These are phyloP conservation scores for Vitis rotundifolia DNA, from an alignment of 164 flowering plant genomes.

Conservation along the genomic window DNA sequence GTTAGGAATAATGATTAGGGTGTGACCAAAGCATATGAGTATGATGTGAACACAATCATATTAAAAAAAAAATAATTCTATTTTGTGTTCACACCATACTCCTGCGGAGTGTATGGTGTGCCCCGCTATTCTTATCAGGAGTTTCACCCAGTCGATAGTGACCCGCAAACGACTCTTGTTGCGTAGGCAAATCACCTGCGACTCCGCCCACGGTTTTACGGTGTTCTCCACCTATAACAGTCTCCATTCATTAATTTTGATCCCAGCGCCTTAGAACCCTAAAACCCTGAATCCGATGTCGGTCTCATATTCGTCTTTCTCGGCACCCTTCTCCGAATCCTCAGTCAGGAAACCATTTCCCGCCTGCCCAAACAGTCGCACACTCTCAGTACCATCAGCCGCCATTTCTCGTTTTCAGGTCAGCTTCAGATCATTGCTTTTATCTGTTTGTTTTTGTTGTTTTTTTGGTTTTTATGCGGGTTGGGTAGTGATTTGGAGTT, in stretches of 20 bases:
- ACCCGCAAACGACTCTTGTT: too few relatives aligned
- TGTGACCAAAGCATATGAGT: too few relatives aligned
- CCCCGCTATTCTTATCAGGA: too few relatives aligned
- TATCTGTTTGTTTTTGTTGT: not conserved
- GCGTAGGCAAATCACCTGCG: too few relatives aligned
- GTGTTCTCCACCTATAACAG: not conserved
- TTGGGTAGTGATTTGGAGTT: not conserved
- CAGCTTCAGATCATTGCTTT: not conserved
- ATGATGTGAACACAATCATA: too few relatives aligned
- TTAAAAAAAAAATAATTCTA: too few relatives aligned
- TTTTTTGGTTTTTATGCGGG: not conserved
- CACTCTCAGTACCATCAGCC: not conserved
- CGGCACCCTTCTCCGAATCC: slow-evolving; percentile 7
- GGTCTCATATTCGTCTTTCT: not conserved
- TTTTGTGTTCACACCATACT: too few relatives aligned
- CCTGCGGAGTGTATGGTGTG: too few relatives aligned
- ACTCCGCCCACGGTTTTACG: too few relatives aligned
- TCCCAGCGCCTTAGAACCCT: not conserved
- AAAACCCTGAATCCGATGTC: slow-evolving; percentile 7
- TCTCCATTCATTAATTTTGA: not conserved
- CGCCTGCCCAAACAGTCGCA: not conserved
- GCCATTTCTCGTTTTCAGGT: not conserved
- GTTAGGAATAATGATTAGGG: too few relatives aligned
- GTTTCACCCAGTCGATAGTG: too few relatives aligned
- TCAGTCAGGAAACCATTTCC: not conserved